Evolutionary conservation across 495 filamentous ascomycete species (phyloP).

Genomic region (Podospora anserina): DNA sequence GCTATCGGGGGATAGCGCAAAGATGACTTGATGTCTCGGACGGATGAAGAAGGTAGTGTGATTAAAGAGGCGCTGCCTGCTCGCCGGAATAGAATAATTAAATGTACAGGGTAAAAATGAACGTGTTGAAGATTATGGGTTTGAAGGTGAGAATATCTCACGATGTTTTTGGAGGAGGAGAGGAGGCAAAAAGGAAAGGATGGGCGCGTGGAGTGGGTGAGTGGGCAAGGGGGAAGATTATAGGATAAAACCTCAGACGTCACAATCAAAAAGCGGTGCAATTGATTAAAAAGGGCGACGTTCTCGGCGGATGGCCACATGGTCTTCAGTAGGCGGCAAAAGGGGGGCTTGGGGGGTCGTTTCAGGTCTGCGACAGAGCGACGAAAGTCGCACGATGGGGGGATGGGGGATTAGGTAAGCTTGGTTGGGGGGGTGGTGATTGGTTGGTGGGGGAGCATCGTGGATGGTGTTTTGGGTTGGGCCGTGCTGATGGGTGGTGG

Average conservation of each 20-base stretch:
- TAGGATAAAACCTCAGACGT: slow-evolving; percentile 19
- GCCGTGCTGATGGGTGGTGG: neutral
- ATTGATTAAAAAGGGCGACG: neutral
- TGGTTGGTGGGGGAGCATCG: slow-evolving; percentile 13
- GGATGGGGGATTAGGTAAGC: slow-evolving; percentile 17
- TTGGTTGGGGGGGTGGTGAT: slow-evolving; percentile 12
- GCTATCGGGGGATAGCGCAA: neutral
- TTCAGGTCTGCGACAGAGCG: slow-evolving; percentile 42
- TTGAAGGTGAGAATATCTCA: neutral
- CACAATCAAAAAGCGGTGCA: slow-evolving; percentile 18
- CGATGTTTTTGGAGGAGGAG: slow-evolving; percentile 5
- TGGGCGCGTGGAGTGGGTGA: neutral
- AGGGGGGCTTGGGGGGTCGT: slow-evolving; percentile 24
- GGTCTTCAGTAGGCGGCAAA: slow-evolving; percentile 1
- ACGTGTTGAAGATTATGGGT: neutral
- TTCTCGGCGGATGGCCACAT: slow-evolving; percentile 16
- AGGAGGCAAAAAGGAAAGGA: slow-evolving; percentile 5
- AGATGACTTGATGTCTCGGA: neutral
- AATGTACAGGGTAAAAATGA: neutral
- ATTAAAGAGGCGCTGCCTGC: neutral
- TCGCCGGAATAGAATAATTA: neutral
- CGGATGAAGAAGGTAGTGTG: neutral
- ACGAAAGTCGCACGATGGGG: slow-evolving; percentile 29
- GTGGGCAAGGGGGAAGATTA: slow-evolving; percentile 4
- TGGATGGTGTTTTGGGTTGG: neutral